phyloP scores from a whole-genome alignment of 2,329 filamentous ascomycete genomes.

The Simplicillium aogashimaense region DNA sequence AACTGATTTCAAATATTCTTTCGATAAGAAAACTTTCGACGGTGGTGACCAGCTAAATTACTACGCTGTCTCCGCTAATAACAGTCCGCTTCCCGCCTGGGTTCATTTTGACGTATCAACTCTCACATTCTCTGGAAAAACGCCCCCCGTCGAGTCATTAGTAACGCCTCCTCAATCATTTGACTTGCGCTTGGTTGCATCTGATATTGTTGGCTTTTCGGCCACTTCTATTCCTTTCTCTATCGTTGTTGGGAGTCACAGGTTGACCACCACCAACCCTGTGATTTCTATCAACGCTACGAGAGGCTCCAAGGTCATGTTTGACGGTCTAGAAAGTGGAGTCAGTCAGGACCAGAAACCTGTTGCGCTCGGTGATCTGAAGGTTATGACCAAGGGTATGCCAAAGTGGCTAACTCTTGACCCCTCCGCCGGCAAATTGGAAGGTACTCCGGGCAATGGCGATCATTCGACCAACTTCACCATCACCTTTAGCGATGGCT shows the following conservation, averaged over 20 bases:
- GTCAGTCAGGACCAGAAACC: constrained; percentile 49
- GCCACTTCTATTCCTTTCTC: constrained; percentile 57
- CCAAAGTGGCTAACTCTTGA: constrained; percentile 66
- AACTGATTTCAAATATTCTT: constrained; percentile 40
- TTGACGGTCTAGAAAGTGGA: constrained; percentile 36
- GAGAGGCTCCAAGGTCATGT: constrained; percentile 38
- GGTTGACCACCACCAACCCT: constrained; percentile 53
- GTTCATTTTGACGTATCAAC: constrained; percentile 57
- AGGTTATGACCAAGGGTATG: constrained; percentile 37
- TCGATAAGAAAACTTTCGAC: constrained; percentile 54
- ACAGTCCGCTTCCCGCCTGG: constrained; percentile 81
- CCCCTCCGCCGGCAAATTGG: constrained; percentile 47
- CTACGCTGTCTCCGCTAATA: constrained; percentile 66
- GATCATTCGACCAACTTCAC: constrained; percentile 53
- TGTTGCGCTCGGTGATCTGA: constrained; percentile 39
- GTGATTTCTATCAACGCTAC: constrained; percentile 48
- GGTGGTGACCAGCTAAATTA: constrained; percentile 50
- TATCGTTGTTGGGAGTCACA: constrained; percentile 61
- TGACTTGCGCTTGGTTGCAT: constrained; percentile 63
- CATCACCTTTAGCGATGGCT: constrained; percentile 48
- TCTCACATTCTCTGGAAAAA: constrained; percentile 61
- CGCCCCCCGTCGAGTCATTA: constrained; percentile 54
- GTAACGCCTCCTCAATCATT: constrained; percentile 63
- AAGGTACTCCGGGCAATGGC: constrained; percentile 52
- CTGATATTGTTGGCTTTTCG: constrained; percentile 70